Conservation (phyloP, 2,329 filamentous ascomycete species). For the Hypoxylon sp. region DNA sequence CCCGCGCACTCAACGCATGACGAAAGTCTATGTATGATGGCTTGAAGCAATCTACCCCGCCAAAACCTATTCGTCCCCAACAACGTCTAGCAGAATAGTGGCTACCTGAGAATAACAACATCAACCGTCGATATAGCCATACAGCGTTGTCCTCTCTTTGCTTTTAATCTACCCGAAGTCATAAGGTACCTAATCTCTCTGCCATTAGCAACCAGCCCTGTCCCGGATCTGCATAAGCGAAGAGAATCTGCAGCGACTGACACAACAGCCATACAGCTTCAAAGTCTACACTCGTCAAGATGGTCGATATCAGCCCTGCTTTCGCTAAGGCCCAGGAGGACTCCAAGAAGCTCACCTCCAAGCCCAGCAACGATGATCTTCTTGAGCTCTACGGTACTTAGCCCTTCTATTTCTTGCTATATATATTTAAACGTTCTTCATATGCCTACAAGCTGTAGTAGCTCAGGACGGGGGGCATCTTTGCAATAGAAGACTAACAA, state of each 20-base stretch:
- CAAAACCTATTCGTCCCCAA: conserved; percentile 36
- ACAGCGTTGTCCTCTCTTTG: conserved; percentile 5
- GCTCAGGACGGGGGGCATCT: neutral
- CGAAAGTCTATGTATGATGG: conserved; percentile 24
- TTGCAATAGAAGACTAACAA: conserved; percentile 20
- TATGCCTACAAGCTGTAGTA: neutral
- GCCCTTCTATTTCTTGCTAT: conserved; percentile 7
- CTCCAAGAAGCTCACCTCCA: conserved; percentile 75
- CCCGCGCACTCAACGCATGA: conserved; percentile 39
- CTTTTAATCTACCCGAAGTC: neutral
- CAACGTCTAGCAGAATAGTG: conserved; percentile 11
- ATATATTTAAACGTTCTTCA: neutral
- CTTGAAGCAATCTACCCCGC: conserved; percentile 33
- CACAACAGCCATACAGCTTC: conserved; percentile 9
- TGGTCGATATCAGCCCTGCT: conserved; percentile 46
- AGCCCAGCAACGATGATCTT: conserved; percentile 74
- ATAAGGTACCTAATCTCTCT: conserved; percentile 15
- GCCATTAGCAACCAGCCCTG: neutral
- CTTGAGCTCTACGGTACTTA: conserved; percentile 71
- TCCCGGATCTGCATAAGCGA: conserved; percentile 10
- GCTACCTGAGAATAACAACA: conserved; percentile 18
- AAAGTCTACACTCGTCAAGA: conserved; percentile 38
- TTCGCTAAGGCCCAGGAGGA: conserved; percentile 56
- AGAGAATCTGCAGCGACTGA: conserved; percentile 15
- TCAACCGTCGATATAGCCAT: conserved; percentile 13